phyloP scores from a whole-genome alignment of 139 green algal species.

The Zygnema cylindricum region DNA sequence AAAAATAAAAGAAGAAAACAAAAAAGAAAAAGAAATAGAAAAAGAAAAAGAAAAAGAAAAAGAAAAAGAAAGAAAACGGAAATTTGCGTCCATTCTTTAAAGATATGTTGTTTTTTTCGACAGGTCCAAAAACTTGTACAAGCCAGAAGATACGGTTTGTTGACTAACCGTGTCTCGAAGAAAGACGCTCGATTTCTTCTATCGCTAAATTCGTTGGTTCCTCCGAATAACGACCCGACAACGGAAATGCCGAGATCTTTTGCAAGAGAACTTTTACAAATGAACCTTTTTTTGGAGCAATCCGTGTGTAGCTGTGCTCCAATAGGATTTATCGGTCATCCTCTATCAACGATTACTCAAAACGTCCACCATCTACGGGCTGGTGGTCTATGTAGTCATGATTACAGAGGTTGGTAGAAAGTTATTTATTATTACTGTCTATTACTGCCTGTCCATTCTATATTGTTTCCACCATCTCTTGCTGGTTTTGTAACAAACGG shows the following conservation, averaged over 20 bases:
- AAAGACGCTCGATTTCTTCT: background rate
- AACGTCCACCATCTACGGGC: background rate
- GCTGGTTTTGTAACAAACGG: too few species aligned
- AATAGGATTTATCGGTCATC: background rate
- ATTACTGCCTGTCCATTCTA: too few species aligned
- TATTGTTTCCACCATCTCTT: too few species aligned
- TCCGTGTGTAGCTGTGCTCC: background rate
- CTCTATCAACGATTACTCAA: background rate
- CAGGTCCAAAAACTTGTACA: background rate
- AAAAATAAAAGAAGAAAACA: background rate
- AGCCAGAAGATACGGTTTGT: background rate
- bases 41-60: background rate
- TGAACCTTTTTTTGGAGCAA: background rate
- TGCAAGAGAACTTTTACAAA: background rate
- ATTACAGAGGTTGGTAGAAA: background rate
- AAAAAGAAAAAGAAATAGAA: background rate
- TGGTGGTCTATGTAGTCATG: background rate
- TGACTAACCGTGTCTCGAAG: background rate
- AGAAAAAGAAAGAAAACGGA: conserved; percentile 16
- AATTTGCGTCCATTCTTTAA: background rate
- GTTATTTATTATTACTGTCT: too few species aligned
- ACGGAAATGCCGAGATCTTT: background rate
- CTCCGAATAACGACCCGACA: background rate
- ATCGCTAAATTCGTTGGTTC: background rate
- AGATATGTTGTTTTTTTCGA: background rate